Evolutionary conservation across 2,329 filamentous ascomycete genomes (phyloP).

Genomic region (Fusarium tupiense): DNA sequence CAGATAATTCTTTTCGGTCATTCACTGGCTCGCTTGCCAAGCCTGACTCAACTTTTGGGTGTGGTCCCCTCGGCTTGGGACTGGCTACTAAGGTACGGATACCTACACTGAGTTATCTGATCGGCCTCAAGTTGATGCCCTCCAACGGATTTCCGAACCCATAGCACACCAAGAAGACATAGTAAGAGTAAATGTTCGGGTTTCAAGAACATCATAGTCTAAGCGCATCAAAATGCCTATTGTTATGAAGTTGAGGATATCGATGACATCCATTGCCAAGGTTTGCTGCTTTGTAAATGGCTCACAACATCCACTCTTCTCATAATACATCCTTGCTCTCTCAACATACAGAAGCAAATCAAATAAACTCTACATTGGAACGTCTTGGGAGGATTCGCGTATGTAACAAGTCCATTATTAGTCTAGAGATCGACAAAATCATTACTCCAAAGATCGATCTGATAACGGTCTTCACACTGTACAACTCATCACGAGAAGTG

Average conservation of each 20-base stretch:
- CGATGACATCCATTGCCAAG: not conserved
- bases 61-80: not conserved
- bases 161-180: not conserved
- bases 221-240: not conserved
- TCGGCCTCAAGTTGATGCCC: conserved; percentile 4
- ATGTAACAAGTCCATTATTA: not conserved
- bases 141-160: not conserved
- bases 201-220: not conserved
- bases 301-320: conserved; percentile 1
- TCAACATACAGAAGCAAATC: not conserved
- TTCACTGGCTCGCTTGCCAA: not conserved
- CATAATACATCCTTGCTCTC: not conserved
- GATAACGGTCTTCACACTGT: conserved; percentile 31
- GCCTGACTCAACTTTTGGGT: not conserved
- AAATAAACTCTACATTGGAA: not conserved
- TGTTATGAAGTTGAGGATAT: not conserved
- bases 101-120: conserved; percentile 26
- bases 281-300: conserved; percentile 9
- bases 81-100: too few relatives aligned
- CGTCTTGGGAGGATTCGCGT: not conserved
- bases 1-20: conserved; percentile 48
- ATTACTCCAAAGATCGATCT: conserved; percentile 14
- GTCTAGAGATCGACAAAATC: not conserved
- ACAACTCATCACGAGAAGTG: not conserved
- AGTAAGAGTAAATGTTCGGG: not conserved